Evolutionary conservation across 495 filamentous ascomycete genomes (phyloP), one percentile per base, ranked within the genome.

Genomic region (Aspergillus sclerotiicarbonarius): DNA sequence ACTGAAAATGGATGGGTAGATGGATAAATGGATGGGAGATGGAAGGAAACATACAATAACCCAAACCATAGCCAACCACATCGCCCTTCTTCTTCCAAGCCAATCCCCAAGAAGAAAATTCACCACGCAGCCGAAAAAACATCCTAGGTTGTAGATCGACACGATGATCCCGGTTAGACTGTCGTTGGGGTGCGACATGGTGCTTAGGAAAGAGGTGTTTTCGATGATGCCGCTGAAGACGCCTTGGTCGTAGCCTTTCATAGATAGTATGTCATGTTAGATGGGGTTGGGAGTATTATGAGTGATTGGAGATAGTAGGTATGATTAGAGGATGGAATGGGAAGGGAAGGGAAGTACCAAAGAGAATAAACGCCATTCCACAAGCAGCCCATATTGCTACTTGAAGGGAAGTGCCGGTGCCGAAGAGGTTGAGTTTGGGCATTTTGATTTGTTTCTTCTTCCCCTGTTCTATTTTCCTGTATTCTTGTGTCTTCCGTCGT

Each of bases 231-330:
- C 77, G 43, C 70, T 73, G 63, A 82, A 81, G 7, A 82, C 75
- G 39, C 80, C 82, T 65, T 84, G 80, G 49, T 84, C 82, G 60
- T 83, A 84, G 13, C 80, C 76, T 65, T 15, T 8, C 15, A 3
- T 37, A 13, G 31, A 6, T 6, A 37, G 37, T 41, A 12, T 15
- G 13, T 35, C 2, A 2, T 35, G 8, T 35, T n/a, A 6, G 4
- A 13, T 41, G 7, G 10, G 37, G 32, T 5, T 33, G 20, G 29
- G 25, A 48, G 33, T 20, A n/a, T 50, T 18, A 32, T 32, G 31
- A 13, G n/a, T 48, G 51, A n/a, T n/a, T 32, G 8, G 20, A n/a
- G 12, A 48, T 19, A n/a, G 31, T 6, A 8, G 39, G 18, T 9
- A 1, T 13, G n/a, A n/a, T n/a, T n/a, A n/a, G n/a, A 12, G n/a